Conservation (phyloP, 2,329 filamentous ascomycete genomes). For the Colletotrichum lini region DNA sequence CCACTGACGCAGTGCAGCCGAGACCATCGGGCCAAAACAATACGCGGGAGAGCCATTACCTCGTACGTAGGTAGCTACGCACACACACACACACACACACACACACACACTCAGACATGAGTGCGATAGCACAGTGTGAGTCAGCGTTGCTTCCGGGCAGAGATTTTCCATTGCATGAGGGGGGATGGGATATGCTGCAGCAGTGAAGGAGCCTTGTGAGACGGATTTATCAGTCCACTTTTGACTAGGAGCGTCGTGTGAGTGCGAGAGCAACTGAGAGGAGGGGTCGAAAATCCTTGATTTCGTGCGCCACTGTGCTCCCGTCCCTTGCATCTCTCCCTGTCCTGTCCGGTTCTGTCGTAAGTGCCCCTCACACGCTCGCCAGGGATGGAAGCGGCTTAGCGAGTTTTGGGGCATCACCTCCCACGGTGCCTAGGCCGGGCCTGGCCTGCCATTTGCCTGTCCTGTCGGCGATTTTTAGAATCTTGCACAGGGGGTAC, state of each 20-base stretch:
- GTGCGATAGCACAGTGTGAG: conserved; percentile 30
- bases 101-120: too few relatives aligned
- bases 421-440: conserved; percentile 24
- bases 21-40: conserved; percentile 22
- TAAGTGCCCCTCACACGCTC: conserved; percentile 8
- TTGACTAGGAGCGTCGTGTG: conserved; percentile 18
- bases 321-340: conserved; percentile 37
- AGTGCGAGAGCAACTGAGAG: conserved; percentile 26
- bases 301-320: conserved; percentile 13
- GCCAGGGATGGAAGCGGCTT: conserved; percentile 30
- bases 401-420: conserved; percentile 31
- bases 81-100: too few relatives aligned
- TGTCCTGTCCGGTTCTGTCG: conserved; percentile 5
- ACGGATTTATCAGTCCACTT: conserved; percentile 34
- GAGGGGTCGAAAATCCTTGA: conserved; percentile 16
- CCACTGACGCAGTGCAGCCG: conserved; percentile 28
- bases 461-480: conserved; percentile 41
- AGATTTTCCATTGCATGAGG: conserved; percentile 19
- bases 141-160: conserved; percentile 8
- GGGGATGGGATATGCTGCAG: neutral
- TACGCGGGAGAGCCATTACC: conserved; percentile 14
- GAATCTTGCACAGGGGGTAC: conserved; percentile 29
- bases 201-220: conserved; percentile 29
- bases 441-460: conserved; percentile 28
- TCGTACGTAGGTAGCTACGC: neutral